A percentile compares a stretch with the other conserved stretches of the same genome.
phyloP scores from a whole-genome alignment of 2,329 filamentous ascomycete species.

The Diaporthe velutina region DNA sequence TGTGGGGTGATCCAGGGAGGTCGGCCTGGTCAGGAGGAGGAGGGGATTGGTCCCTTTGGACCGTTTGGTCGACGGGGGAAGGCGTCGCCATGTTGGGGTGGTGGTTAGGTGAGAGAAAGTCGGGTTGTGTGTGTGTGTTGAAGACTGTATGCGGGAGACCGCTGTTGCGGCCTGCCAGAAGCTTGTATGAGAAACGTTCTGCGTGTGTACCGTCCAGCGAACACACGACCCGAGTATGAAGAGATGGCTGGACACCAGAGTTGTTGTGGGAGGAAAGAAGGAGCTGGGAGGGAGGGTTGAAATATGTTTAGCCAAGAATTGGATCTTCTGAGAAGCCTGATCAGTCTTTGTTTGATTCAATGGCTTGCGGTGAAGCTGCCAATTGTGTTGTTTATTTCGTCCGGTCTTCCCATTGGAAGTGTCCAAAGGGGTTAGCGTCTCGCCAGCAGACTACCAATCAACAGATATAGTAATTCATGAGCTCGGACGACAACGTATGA shows the following conservation, averaged over 20 bases:
- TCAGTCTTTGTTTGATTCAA: neutral
- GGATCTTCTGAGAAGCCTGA: neutral
- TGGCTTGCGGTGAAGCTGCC: neutral
- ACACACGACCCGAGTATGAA: neutral
- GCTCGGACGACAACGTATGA: neutral
- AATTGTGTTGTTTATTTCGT: neutral
- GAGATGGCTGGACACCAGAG: neutral
- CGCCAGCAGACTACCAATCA: neutral
- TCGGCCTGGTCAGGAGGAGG: conserved; percentile 4
- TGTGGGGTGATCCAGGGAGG: conserved; percentile 1
- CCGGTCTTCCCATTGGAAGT: neutral
- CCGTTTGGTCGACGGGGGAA: conserved; percentile 2
- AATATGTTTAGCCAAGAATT: neutral
- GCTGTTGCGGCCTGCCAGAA: neutral
- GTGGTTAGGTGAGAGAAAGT: neutral
- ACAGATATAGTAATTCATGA: neutral
- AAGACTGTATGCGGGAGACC: neutral
- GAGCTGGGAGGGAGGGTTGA: neutral
- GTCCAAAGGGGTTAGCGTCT: neutral
- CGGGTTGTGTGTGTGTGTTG: neutral
- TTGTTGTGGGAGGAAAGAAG: neutral
- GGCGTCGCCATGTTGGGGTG: conserved; percentile 7
- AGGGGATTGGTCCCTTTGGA: neutral
- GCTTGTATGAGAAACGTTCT: neutral
- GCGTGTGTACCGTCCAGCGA: neutral